These are phyloP conservation scores for Blastocladiella britannica DNA, from an alignment of 192 early-diverging fungal species.

Conservation along the genomic window DNA sequence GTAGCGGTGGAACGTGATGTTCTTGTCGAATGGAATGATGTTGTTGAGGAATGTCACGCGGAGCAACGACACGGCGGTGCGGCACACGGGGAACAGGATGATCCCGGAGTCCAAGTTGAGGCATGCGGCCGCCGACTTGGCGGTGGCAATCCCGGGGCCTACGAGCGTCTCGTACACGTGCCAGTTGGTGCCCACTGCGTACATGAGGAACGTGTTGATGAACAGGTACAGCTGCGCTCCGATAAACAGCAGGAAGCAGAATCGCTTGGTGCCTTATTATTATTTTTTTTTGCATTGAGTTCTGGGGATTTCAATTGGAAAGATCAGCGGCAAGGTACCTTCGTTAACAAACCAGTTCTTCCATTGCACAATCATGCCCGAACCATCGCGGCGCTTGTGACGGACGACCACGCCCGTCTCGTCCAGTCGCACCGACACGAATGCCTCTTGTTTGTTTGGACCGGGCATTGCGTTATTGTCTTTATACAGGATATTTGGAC, in stretches of 20 bases:
- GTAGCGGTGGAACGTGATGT: conserved; percentile 57
- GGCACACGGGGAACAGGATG: conserved; percentile 60
- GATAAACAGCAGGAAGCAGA: neutral
- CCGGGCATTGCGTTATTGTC: neutral
- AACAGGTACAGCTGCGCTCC: neutral
- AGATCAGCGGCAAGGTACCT: neutral
- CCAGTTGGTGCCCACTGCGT: neutral
- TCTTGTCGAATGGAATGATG: conserved; percentile 69
- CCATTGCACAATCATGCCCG: neutral
- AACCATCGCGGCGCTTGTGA: neutral
- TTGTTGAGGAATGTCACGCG: conserved; percentile 49
- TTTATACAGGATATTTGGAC: neutral
- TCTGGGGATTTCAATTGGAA: neutral
- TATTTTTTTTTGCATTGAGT: no score
- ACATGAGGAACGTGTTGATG: neutral
- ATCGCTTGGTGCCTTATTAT: neutral
- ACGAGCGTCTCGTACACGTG: neutral
- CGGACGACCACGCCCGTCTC: neutral
- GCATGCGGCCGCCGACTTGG: conserved; percentile 22
- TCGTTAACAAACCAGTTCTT: neutral
- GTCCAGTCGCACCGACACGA: neutral
- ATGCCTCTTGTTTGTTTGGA: neutral
- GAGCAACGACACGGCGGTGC: conserved; percentile 54
- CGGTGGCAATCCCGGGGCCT: neutral
- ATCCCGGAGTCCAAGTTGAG: conserved; percentile 62